These are phyloP conservation scores for Aspergillus hortae DNA, from an alignment of 2,329 filamentous ascomycete genomes.

Conservation along the genomic window DNA sequence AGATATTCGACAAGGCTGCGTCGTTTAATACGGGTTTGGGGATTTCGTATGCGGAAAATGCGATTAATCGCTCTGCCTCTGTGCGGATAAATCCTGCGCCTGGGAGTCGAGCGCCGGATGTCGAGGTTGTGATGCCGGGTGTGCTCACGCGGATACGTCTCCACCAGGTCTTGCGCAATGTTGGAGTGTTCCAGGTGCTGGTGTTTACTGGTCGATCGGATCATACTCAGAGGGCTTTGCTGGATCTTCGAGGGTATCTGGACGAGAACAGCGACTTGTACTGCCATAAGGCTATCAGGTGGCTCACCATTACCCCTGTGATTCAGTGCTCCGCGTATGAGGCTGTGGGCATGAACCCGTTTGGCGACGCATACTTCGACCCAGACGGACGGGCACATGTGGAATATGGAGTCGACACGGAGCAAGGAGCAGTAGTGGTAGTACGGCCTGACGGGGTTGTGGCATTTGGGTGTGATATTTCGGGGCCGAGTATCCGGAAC, in stretches of 20 bases:
- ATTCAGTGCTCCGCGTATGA: conserved; percentile 1
- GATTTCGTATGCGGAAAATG: conserved; percentile 19
- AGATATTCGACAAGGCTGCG: conserved; percentile 20
- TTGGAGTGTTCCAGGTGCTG: not conserved
- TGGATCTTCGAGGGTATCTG: not conserved
- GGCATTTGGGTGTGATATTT: not conserved
- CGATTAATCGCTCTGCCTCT: conserved; percentile 6
- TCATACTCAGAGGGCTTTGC: not conserved
- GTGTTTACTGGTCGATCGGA: not conserved
- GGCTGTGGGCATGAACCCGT: not conserved
- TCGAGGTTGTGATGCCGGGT: conserved; percentile 4
- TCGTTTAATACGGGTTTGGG: conserved; percentile 26
- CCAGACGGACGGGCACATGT: conserved; percentile 5
- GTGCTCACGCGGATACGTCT: not conserved
- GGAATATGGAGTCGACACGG: conserved; percentile 3
- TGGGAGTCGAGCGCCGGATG: conserved; percentile 6
- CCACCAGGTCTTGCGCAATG: not conserved
- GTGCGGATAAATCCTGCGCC: conserved; percentile 1
- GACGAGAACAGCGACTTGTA: not conserved
- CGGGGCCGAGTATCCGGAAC: not conserved
- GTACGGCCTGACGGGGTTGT: conserved; percentile 7
- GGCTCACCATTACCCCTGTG: conserved; percentile 1
- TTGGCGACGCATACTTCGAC: conserved; percentile 7
- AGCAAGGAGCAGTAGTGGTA: conserved; percentile 1
- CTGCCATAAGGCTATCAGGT: not conserved